A percentile compares a stretch with the other conserved stretches of the same genome.
These are phyloP conservation scores for Thalassiosira livingstoniorum DNA, from an alignment of 352 stramenopile genomes.

Conservation along the genomic window DNA sequence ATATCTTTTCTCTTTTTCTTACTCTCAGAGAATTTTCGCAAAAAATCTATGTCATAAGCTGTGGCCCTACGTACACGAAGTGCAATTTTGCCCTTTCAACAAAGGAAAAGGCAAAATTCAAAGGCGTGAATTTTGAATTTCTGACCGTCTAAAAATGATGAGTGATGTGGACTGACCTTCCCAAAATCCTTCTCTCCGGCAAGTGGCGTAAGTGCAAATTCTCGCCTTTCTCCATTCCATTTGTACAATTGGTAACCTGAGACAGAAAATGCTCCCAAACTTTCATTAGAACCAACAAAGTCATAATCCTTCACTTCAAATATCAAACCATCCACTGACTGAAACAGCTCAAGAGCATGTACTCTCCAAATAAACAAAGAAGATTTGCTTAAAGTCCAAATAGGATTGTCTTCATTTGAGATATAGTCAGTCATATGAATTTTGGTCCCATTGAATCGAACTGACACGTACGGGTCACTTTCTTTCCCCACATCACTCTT, in stretches of 20 bases:
- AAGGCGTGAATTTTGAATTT: slow-evolving; percentile 1
- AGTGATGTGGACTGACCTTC: slow-evolving; percentile 8
- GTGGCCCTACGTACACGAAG: slow-evolving; percentile 72
- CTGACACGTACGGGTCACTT: slow-evolving; percentile 72
- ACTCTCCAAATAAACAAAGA: slow-evolving; percentile 73
- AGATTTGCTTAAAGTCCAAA: slow-evolving; percentile 76
- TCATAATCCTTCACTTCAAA: slow-evolving; percentile 82
- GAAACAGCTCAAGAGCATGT: slow-evolving; percentile 70
- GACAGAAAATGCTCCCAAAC: slow-evolving; percentile 63
- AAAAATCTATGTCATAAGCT: slow-evolving; percentile 75
- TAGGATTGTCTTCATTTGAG: slow-evolving; percentile 64
- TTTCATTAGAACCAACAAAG: slow-evolving; percentile 56
- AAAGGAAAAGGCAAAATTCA: not conserved
- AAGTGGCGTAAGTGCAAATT: slow-evolving; percentile 63
- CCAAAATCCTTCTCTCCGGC: slow-evolving; percentile 39
- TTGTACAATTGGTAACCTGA: slow-evolving; percentile 66
- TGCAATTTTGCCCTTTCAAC: slow-evolving; percentile 57
- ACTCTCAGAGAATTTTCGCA: slow-evolving; percentile 50
- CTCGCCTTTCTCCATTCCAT: slow-evolving; percentile 71
- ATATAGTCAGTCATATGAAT: slow-evolving; percentile 74
- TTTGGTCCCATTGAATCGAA: slow-evolving; percentile 57
- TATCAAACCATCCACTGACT: slow-evolving; percentile 68
- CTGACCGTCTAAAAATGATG: not conserved
- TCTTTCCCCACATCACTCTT: slow-evolving; percentile 55
- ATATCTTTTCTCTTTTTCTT: slow-evolving; percentile 47